Base-by-base conservation (phyloP, 768 basidiomycete genomes). In the Suillus plorans region DNA sequence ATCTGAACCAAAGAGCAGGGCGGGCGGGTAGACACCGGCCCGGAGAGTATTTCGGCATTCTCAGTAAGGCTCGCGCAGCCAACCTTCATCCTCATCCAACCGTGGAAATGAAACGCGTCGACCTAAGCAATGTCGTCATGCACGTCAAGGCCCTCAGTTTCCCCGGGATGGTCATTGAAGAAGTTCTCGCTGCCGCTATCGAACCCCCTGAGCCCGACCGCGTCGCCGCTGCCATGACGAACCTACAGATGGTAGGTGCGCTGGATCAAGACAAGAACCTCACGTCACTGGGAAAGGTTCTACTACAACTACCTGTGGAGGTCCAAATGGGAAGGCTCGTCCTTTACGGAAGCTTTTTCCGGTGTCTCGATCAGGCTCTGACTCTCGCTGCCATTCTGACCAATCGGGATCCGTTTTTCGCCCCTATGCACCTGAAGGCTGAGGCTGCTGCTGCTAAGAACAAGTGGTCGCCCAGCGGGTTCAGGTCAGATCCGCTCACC, bases 41-140 rank as follows among this genome's bases (percentile, higher is more conserved):
- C 7, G 96, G 96, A 73, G 90, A 94, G 73, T 99, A 98, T 77
- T 97, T 84, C 73, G 94, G 94, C 44, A 84, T 98, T 57, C 76
- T 97, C 36, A 84, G 92, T 58, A 82, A 82, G 64, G 76, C 79
- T 16, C 87, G 89, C 61, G 85, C 89, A 3, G 78, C 79, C 18
- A 76, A 80, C 13, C 81, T 98, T 56, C 82, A 86, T 60, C 84
- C 91, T 34, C 89, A 97, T 72, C 94, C 95, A 74, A 89, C 89
- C 1, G 96, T 97, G 44, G 96, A 97, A 80, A 98, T 98, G 95
- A 94, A 94, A 73, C 85, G 95, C 41, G 86, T 90, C 14, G 94
- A 95, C 75, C 74, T 97, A 69, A 92, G 88, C 70, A 94, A 95
- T 71, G 90, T 96, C 56, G 94, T 97, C 18, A 98, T 98, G 95